Percentiles rank a stretch among this genome's conserved stretches.
Conservation (phyloP, 202 grass and related monocot species). For the Zizania palustris region DNA sequence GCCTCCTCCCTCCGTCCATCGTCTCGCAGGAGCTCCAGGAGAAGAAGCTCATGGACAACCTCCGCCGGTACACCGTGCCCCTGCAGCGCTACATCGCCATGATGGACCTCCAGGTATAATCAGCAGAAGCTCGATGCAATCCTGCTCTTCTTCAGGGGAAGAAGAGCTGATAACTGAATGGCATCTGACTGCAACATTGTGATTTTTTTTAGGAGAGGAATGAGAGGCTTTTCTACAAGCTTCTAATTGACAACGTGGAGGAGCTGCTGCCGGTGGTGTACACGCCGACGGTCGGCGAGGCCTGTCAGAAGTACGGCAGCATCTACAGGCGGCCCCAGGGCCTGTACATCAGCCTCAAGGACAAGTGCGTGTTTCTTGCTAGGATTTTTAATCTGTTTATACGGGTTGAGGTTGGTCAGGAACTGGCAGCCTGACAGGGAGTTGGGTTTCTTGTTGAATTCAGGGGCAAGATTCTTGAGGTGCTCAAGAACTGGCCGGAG, state of each 20-base stretch:
- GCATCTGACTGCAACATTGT: not conserved
- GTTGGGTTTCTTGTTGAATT: not conserved
- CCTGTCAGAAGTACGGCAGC: slow-evolving; percentile 96
- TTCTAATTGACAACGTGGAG: slow-evolving; percentile 96
- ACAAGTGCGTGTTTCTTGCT: slow-evolving; percentile 59
- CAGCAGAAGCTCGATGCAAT: too few relatives aligned
- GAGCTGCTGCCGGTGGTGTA: slow-evolving; percentile 94
- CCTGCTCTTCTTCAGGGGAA: not conserved
- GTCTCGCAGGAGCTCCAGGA: slow-evolving; percentile 83
- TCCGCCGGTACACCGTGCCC: slow-evolving; percentile 72
- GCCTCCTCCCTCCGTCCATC: slow-evolving; percentile 71
- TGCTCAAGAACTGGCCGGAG: slow-evolving; percentile 98
- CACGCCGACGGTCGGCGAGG: slow-evolving; percentile 91
- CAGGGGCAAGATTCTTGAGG: slow-evolving; percentile 93
- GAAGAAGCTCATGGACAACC: slow-evolving; percentile 85
- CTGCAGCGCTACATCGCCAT: slow-evolving; percentile 90
- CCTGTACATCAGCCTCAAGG: slow-evolving; percentile 91
- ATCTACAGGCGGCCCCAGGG: slow-evolving; percentile 80
- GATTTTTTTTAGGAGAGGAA: slow-evolving; percentile 59
- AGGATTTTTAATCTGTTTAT: not conserved
- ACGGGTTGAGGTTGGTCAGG: not conserved
- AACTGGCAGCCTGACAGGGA: not conserved
- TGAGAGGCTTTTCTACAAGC: slow-evolving; percentile 94
- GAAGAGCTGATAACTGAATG: not conserved
- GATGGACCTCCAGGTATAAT: slow-evolving; percentile 82